These are phyloP conservation scores for Tricholoma sp. DNA, from an alignment of 768 basidiomycete genomes.

Conservation along the genomic window DNA sequence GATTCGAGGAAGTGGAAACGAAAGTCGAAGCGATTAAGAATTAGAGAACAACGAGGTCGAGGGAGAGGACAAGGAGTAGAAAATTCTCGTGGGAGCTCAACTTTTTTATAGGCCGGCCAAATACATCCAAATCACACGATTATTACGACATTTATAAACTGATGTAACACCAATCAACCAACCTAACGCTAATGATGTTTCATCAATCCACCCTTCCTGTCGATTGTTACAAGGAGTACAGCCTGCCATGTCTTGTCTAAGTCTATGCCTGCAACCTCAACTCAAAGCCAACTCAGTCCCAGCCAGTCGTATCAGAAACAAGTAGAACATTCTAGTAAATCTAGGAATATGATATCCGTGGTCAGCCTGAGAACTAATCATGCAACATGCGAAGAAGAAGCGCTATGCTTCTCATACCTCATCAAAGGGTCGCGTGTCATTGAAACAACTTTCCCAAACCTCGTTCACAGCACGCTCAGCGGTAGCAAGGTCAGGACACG, in stretches of 20 bases:
- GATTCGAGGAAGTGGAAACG: constrained; percentile 17
- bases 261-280: no score
- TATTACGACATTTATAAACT: no score
- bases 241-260: no score
- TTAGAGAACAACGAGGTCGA: constrained; percentile 13
- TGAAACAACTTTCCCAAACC: constrained; percentile 96
- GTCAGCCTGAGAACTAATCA: no score
- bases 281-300: no score
- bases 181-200: no score
- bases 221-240: no score
- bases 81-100: not conserved
- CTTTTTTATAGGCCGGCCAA: constrained; percentile 25
- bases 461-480: constrained; percentile 93
- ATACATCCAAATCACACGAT: constrained; percentile 12
- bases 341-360: not conserved
- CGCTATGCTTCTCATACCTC: constrained; percentile 50
- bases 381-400: no score
- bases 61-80: constrained; percentile 7
- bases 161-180: no score
- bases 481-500: constrained; percentile 67
- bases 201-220: no score
- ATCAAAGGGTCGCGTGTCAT: constrained; percentile 94
- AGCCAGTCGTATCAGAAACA: no score
- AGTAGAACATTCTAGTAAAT: constrained; percentile 5
- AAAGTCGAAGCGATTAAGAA: constrained; percentile 14